Base-by-base conservation (phyloP, 225 moss, liverwort and hornwort genomes). In the Thuidium tamariscinum region DNA sequence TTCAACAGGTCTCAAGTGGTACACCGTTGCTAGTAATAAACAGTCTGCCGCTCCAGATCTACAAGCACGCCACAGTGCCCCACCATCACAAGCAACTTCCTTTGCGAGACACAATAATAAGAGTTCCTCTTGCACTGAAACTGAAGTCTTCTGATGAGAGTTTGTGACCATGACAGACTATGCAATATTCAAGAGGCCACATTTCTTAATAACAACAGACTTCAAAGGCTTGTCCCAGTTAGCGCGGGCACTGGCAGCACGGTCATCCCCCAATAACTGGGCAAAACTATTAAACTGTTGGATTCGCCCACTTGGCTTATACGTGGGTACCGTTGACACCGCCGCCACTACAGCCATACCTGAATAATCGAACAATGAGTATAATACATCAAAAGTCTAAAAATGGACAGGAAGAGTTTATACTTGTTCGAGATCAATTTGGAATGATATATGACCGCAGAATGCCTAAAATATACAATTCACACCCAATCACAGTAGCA, bases 261-360 rank as follows among this genome's bases (percentile, higher is more conserved):
- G 93, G 77, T 96, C 98, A 78, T 99, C 97, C 56, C 98, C 97
- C 77, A 99, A 52, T 80, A 99, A 93, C 86, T 93, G 88, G 57
- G 96, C 98, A 88, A 99, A 93, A 87, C 93, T 94, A 83, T 99
- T 99, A 36, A 99, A 99, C 85, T 99, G 96, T 70, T 93, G 95
- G 83, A 99, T 97, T 87, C 93, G 94, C 11, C 90, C 91, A 89
- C 90, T 93, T 48, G 98, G 97, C 88, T 89, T 91, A 84, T 96
- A 99, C 23, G 98, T 97, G 84, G 97, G 94, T 67, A 97, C 92
- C 36, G 91, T 92, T 51, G 97, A 94, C 61, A 96, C 89, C 51
- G 94, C 92, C 49, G 97, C 95, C 86, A 99, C 96, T 61, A 99
- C 97, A 84, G 95, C 96, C 92, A 97, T 89, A 80, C 98, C 96